phyloP scores from a whole-genome alignment of 73 alveolate species.

The Paramecium biaurelia region DNA sequence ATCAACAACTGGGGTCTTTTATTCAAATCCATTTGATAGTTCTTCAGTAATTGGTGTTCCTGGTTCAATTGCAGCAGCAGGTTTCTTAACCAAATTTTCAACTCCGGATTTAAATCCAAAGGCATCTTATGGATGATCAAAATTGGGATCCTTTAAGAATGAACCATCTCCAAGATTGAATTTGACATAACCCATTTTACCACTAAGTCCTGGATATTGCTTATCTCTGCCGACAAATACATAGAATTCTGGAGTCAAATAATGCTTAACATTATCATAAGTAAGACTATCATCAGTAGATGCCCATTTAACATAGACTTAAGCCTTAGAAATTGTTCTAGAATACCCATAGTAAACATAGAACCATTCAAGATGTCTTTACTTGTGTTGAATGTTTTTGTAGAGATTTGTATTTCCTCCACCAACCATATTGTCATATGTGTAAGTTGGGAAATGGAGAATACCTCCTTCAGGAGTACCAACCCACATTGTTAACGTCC shows the following conservation, averaged over 20 bases:
- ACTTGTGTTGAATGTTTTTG: conserved; percentile 6
- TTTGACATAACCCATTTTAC: conserved; percentile 19
- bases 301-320: conserved; percentile 13
- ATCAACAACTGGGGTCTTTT: conserved; percentile 23
- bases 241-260: conserved; percentile 10
- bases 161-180: conserved; percentile 52
- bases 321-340: neutral
- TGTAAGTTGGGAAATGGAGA: conserved; percentile 24
- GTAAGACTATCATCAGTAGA: neutral
- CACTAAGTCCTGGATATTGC: neutral
- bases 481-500: conserved; percentile 8
- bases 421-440: conserved; percentile 27
- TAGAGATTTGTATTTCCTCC: conserved; percentile 18
- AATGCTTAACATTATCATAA: conserved; percentile 23
- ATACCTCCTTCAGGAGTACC: conserved; percentile 39
- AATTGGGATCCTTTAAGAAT: neutral
- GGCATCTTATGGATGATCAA: neutral
- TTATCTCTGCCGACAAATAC: conserved; percentile 26
- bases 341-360: conserved; percentile 20
- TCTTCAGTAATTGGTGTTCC: neutral
- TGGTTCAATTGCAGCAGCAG: neutral
- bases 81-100: neutral
- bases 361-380: conserved; percentile 19
- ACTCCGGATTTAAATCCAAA: neutral
- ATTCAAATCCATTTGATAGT: neutral